Evolutionary conservation across 805 yeast genomes (phyloP), one percentile per base, ranked within the genome.

Genomic region (Wickerhamiella kazuoi): DNA sequence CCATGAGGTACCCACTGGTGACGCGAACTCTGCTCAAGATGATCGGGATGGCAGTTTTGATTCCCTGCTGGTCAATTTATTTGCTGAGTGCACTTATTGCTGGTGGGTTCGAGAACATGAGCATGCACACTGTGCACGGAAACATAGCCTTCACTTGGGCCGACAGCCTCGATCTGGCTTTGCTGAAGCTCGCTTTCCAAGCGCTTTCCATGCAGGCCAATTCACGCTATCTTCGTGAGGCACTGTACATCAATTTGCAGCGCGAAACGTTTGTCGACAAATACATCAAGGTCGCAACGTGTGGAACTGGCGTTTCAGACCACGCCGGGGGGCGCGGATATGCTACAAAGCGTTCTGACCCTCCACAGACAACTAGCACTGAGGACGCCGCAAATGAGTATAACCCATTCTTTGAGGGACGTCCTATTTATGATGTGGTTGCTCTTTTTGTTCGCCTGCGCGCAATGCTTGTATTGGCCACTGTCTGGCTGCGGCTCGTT

Each of bases 61-160:
- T 24, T 2, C 4, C 21, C 2, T 42, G 45, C 32, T 42, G 39
- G 40, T 14, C 35, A 2, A 23, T 30, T n/a, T 42, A 39, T 21
- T 20, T 15, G 11, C 4, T 33, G 5, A 40, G 40, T 2, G 42
- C 38, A n/a, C 9, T 34, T 15, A 18, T 37, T 3, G 30, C 30
- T 1, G 45, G 45, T 19, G 15, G 19, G 15, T n/a, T n/a, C 23
- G 26, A 23, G 11, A 30, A 37, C 18, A 32, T 36, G 36, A 29
- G 19, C 20, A 31, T 31, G 34, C 21, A 31, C 7, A 18, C 13
- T 11, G 7, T 11, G 16, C 7, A 30, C 7, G 7, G 28, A 19
- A 5, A 14, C 24, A 8, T 21, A 2, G 16, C 6, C 2, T 9
- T 37, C n/a, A 14, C 9, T 26, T 16, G 7, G 11, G 9, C 13